Conservation (phyloP, 192 early-diverging fungal genomes). For the Martensiomyces pterosporus region DNA sequence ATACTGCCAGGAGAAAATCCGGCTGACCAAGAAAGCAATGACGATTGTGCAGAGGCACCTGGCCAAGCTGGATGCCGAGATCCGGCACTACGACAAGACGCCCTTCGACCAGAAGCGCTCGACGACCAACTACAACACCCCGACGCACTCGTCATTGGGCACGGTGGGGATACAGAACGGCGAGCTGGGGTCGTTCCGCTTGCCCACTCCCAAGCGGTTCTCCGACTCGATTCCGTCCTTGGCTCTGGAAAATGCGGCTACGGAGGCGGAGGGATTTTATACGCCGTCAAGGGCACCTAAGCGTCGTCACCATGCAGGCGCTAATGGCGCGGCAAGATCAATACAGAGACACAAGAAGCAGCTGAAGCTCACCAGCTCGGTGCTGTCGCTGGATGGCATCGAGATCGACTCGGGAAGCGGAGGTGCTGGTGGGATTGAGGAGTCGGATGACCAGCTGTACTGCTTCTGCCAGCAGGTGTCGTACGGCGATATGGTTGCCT, state of each 20-base stretch:
- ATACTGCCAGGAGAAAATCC: conserved; percentile 33
- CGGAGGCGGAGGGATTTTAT: conserved; percentile 25
- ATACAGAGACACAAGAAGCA: conserved; percentile 39
- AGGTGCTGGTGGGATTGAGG: conserved; percentile 33
- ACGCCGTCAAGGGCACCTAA: conserved; percentile 19
- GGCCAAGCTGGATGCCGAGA: conserved; percentile 37
- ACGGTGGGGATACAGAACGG: conserved; percentile 32
- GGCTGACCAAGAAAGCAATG: conserved; percentile 40
- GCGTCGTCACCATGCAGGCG: not conserved
- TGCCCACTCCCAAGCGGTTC: conserved; percentile 33
- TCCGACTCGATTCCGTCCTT: conserved; percentile 20
- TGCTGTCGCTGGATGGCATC: conserved; percentile 39
- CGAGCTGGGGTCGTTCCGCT: conserved; percentile 24
- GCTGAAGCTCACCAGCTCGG: conserved; percentile 32
- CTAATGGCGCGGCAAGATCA: not conserved
- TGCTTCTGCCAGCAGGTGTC: conserved; percentile 55
- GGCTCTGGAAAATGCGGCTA: conserved; percentile 11
- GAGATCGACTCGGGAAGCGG: conserved; percentile 20
- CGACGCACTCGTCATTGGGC: conserved; percentile 1
- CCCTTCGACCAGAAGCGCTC: conserved; percentile 3
- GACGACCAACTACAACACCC: no score
- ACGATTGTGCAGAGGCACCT: conserved; percentile 44
- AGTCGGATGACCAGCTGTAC: conserved; percentile 52
- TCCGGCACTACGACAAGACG: conserved; percentile 44
- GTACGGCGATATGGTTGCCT: conserved; percentile 56